A percentile compares a stretch with the other conserved stretches of the same genome.
These are phyloP conservation scores for Ustilago nuda DNA, from an alignment of 1,284 basidiomycete genomes.

Conservation along the genomic window DNA sequence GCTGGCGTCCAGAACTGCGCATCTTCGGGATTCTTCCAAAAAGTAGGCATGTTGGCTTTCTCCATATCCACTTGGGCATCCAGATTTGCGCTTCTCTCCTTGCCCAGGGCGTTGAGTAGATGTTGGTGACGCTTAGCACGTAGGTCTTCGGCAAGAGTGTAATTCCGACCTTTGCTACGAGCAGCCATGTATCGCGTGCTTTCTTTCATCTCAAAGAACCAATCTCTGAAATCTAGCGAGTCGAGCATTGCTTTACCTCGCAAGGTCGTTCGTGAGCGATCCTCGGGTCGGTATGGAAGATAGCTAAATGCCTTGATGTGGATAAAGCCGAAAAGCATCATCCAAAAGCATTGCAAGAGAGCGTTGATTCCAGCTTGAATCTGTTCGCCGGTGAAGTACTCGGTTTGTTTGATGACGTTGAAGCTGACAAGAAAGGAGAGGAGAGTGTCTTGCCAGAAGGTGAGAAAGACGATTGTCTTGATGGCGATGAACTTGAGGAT, in stretches of 20 bases:
- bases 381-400: slow-evolving; percentile 77
- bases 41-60: slow-evolving; percentile 42
- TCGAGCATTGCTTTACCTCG: slow-evolving; percentile 46
- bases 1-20: slow-evolving; percentile 16
- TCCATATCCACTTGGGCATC: slow-evolving; percentile 49
- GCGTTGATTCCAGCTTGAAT: slow-evolving; percentile 80
- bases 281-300: slow-evolving; percentile 73
- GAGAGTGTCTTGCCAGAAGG: slow-evolving; percentile 81
- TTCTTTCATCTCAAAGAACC: slow-evolving; percentile 60
- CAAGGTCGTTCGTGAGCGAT: slow-evolving; percentile 40
- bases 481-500: slow-evolving; percentile 77
- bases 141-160: slow-evolving; percentile 55
- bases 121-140: slow-evolving; percentile 52
- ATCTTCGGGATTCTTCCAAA: slow-evolving; percentile 45
- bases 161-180: slow-evolving; percentile 44
- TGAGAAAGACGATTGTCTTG: slow-evolving; percentile 82
- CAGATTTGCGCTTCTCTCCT: slow-evolving; percentile 29
- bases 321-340: slow-evolving; percentile 75
- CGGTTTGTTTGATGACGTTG: slow-evolving; percentile 75
- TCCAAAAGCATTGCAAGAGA: slow-evolving; percentile 79
- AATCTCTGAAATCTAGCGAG: slow-evolving; percentile 59
- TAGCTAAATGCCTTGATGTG: slow-evolving; percentile 83
- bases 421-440: slow-evolving; percentile 76
- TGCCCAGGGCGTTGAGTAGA: slow-evolving; percentile 53
- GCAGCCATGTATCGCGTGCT: slow-evolving; percentile 50